These are phyloP conservation scores for Arthroderma sp. DNA, from an alignment of 2,329 filamentous ascomycete genomes.

Conservation along the genomic window DNA sequence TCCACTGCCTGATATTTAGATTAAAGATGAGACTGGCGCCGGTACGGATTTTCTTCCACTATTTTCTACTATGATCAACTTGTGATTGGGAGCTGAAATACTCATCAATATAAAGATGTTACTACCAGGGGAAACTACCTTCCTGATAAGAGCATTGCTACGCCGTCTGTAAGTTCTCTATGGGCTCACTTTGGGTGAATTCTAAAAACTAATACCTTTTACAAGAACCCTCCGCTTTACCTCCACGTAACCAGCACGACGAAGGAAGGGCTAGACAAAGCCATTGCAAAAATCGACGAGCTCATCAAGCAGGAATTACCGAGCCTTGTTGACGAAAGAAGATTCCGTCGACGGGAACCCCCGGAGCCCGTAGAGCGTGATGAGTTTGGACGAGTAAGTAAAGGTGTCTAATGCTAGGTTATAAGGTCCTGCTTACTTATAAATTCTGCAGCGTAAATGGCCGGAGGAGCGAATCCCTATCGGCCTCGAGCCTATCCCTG, in stretches of 20 bases:
- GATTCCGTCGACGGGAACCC: constrained; percentile 71
- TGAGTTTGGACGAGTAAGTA: constrained; percentile 69
- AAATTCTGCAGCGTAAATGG: constrained; percentile 70
- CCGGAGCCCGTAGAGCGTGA: constrained; percentile 72
- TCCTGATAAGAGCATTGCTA: constrained; percentile 95
- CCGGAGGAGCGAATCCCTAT: constrained; percentile 92
- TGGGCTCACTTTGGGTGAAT: neutral
- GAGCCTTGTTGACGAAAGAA: constrained; percentile 84
- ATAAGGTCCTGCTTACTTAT: constrained; percentile 7
- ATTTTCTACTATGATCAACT: constrained; percentile 28
- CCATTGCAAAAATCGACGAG: constrained; percentile 78
- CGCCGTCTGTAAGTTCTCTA: constrained; percentile 57
- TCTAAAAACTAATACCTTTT: constrained; percentile 4
- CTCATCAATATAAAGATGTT: constrained; percentile 75
- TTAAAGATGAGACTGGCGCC: constrained; percentile 98
- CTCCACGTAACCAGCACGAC: constrained; percentile 88
- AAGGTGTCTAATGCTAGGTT: neutral
- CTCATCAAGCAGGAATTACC: constrained; percentile 93
- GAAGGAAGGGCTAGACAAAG: constrained; percentile 82
- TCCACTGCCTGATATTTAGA: constrained; percentile 80
- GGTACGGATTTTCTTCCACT: constrained; percentile 60
- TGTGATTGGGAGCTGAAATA: constrained; percentile 34
- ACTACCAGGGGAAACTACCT: constrained; percentile 94
- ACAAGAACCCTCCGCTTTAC: constrained; percentile 79
- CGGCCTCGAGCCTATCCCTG: constrained; percentile 74